Conservation (phyloP, 495 filamentous ascomycete genomes). For the Zalerion maritima region DNA sequence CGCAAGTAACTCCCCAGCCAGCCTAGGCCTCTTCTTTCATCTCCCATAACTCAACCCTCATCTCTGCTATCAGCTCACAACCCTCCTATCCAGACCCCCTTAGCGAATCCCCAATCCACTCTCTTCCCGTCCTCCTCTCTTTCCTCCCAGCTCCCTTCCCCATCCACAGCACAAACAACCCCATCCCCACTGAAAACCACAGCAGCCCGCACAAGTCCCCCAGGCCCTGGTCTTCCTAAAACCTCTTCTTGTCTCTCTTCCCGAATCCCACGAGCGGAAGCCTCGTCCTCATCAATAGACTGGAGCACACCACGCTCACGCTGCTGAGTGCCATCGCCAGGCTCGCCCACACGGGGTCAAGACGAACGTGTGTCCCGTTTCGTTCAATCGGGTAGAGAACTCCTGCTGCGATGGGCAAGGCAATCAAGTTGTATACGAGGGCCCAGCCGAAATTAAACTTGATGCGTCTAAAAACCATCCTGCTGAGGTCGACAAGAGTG, state of each 20-base stretch:
- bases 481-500: conserved; percentile 55
- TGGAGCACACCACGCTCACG: conserved; percentile 64
- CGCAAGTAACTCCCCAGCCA: no score
- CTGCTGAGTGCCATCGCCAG: conserved; percentile 79
- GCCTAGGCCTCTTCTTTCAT: no score
- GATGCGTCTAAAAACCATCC: conserved; percentile 60
- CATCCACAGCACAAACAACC: no score
- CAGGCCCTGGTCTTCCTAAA: conserved; percentile 1
- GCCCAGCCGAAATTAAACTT: conserved; percentile 86
- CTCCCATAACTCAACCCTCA: no score
- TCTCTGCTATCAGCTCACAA: no score
- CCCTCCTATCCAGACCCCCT: no score
- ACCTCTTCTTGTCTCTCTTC: conserved; percentile 12
- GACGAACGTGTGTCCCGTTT: conserved; percentile 35
- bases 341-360: conserved; percentile 75
- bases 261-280: conserved; percentile 35
- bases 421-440: conserved; percentile 61
- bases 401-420: conserved; percentile 75
- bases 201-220: no score
- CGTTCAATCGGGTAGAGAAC: conserved; percentile 55
- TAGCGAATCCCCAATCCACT: no score
- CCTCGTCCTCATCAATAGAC: conserved; percentile 44
- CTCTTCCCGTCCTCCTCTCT: no score
- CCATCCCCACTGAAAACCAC: no score
- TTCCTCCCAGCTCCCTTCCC: no score